Conservation (phyloP, 345 rosid genomes). For the Alliaria petiolata region DNA sequence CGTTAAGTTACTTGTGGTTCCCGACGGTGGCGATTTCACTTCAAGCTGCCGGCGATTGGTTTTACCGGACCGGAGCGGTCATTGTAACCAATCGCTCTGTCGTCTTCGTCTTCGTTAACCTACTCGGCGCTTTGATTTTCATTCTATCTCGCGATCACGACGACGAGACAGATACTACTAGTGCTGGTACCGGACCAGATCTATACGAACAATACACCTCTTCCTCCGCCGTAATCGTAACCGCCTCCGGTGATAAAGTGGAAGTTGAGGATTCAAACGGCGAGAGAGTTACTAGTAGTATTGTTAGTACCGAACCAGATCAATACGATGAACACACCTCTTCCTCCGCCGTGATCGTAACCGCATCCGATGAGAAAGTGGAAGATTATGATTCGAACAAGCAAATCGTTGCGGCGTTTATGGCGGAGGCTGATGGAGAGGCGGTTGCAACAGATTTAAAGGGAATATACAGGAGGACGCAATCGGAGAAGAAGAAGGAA, state of each 20-base stretch:
- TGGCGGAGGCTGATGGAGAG: background rate
- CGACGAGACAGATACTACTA: background rate
- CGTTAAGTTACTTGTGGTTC: background rate
- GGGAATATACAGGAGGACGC: background rate
- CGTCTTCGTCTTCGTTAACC: conserved; percentile 2
- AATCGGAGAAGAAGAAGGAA: conserved; percentile 12
- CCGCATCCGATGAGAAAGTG: background rate
- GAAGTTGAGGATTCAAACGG: background rate
- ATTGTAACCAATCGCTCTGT: background rate
- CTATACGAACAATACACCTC: conserved; percentile 19
- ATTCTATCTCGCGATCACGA: background rate
- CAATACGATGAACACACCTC: conserved; percentile 6
- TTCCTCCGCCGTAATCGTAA: conserved; percentile 3
- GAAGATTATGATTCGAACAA: background rate
- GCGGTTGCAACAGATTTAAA: background rate
- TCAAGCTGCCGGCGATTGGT: background rate
- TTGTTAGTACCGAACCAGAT: background rate
- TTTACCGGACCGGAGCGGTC: background rate
- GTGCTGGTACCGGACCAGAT: background rate
- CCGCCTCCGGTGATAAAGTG: background rate
- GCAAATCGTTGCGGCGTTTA: background rate
- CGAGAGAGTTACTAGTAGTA: background rate
- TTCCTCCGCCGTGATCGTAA: background rate
- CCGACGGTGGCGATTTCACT: background rate
- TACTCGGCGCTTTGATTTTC: conserved; percentile 7